Conservation (phyloP, 2,329 filamentous ascomycete genomes). For the Cladorrhinum sp. region DNA sequence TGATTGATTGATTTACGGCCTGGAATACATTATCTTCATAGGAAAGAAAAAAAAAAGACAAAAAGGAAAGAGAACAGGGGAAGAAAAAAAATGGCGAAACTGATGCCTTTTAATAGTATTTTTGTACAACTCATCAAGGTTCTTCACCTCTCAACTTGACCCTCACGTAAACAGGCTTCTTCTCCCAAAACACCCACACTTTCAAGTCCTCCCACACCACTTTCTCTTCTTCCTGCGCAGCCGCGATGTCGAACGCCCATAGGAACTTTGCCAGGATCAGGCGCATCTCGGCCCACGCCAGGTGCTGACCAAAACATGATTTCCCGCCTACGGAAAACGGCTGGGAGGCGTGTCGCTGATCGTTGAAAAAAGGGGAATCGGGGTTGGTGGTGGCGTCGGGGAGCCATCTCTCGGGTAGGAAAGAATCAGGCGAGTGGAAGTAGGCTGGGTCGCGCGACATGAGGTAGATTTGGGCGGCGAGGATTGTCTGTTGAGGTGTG, state of each 20-base stretch:
- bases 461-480: constrained; percentile 6
- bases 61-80: no score
- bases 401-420: constrained; percentile 47
- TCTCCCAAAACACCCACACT: not conserved
- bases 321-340: constrained; percentile 1
- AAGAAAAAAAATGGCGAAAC: not conserved
- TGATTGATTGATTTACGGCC: no score
- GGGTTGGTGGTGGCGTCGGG: constrained; percentile 28
- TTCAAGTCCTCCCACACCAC: constrained; percentile 1
- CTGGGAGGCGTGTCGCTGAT: not conserved
- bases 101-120: not conserved
- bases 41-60: no score
- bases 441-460: constrained; percentile 31
- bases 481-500: not conserved
- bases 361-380: constrained; percentile 30
- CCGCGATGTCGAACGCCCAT: constrained; percentile 45
- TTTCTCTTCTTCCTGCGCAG: not conserved
- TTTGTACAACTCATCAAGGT: not conserved
- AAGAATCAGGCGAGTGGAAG: constrained; percentile 31
- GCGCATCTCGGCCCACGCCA: constrained; percentile 10
- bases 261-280: constrained; percentile 43
- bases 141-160: not conserved
- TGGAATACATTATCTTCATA: no score
- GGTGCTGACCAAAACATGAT: constrained; percentile 1
- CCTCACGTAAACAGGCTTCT: not conserved